Conservation (phyloP, 306 rosid genomes). For the cucumber (Cucumis sativus) region Cucumber_9930_V3 NC_026658.2:13098001-13098500, state of each 20-base stretch:
- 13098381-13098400: not conserved
- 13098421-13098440: conserved; percentile 19
- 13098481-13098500: conserved; percentile 24
- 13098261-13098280: conserved; percentile 13
- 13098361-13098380: not conserved
- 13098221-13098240: conserved; percentile 39
- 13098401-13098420: not conserved
- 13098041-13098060: not conserved
- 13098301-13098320: conserved; percentile 24
- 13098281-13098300: conserved; percentile 20
- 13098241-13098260: conserved; percentile 42
- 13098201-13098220: conserved; percentile 43
- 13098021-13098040: not conserved
- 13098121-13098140: not conserved
- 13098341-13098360: conserved; percentile 1
- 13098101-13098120: not conserved
- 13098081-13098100: not conserved
- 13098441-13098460: conserved; percentile 20
- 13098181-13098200: not conserved
- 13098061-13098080: not conserved
- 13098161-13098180: not conserved
- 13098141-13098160: not conserved
- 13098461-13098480: conserved; percentile 12
- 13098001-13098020: not conserved
- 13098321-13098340: conserved; percentile 68